Evolutionary conservation across 192 early-diverging fungal species (phyloP).

Genomic region (Coemansia sp.): DNA sequence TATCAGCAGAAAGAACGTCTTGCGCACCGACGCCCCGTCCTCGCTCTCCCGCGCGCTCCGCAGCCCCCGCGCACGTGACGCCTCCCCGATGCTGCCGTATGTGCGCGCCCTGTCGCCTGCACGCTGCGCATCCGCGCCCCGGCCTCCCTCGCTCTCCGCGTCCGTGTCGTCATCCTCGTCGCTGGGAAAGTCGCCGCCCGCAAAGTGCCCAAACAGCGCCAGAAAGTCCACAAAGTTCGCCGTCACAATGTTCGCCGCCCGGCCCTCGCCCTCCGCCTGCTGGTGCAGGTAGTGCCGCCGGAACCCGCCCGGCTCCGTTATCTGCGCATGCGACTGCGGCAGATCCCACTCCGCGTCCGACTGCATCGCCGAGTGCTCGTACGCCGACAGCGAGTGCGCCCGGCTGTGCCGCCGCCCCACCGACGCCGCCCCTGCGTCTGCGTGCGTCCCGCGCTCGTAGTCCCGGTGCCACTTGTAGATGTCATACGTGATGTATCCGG

Average conservation of each 20-base stretch:
- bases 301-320: slow-evolving; percentile 78
- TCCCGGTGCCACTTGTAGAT: slow-evolving; percentile 79
- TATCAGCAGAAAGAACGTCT: slow-evolving; percentile 70
- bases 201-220: slow-evolving; percentile 88
- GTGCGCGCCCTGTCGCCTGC: background rate
- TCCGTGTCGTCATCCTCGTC: slow-evolving; percentile 60
- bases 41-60: background rate
- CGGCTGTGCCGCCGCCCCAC: slow-evolving; percentile 13
- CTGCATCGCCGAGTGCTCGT: slow-evolving; percentile 4
- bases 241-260: slow-evolving; percentile 62
- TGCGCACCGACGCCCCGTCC: slow-evolving; percentile 55
- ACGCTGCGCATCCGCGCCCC: background rate
- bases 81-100: background rate
- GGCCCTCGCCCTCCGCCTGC: slow-evolving; percentile 64
- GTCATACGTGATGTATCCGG: slow-evolving; percentile 79
- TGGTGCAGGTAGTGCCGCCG: slow-evolving; percentile 77
- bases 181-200: slow-evolving; percentile 83
- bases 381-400: slow-evolving; percentile 16
- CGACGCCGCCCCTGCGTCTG: too few relatives aligned
- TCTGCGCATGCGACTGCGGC: slow-evolving; percentile 51
- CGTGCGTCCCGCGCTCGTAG: slow-evolving; percentile 43
- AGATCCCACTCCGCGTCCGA: slow-evolving; percentile 51
- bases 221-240: slow-evolving; percentile 91
- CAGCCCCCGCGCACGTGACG: background rate
- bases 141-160: slow-evolving; percentile 12